Base-by-base conservation (phyloP, 306 rosid species). In the Cyamopsis tetragonoloba region DNA sequence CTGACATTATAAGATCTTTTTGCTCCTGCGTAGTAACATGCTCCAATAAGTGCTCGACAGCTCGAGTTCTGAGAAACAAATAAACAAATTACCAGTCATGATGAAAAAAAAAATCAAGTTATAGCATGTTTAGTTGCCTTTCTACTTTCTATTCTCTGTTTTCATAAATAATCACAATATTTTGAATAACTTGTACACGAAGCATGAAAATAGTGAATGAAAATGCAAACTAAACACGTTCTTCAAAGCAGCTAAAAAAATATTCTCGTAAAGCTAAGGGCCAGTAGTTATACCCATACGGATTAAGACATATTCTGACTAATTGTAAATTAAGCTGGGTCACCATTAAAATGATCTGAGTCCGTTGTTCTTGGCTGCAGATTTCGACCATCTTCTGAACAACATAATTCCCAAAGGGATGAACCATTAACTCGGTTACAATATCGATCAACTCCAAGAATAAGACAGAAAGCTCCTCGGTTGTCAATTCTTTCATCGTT, bases 381-480 rank as follows among this genome's bases (percentile, higher is more conserved):
- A 81, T 65, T 46, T 73, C 86, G 4, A 85, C 59, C 65, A 87
- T 78, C 60, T 73, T 85, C 72, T 83, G 88, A 58, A 83, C 47
- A n/a, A 87, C 89, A 28, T 81, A 71, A 26, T 76, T 85, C 10
- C 91, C 96, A 34, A 38, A 73, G 1, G 81, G 80, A 38, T 87
- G 77, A 11, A 75, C 2, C 84, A 83, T 80, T 62, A 89, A 65
- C 30, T 68, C 70, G 14, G 23, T 12, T 6, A 83, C 66, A 31
- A 81, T 43, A 11, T 61, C 60, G 0, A 83, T 61, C 59, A 87
- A 53, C 80, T 83, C 89, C 0, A 2, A 2, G 54, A 81, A 79
- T 2, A 85, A 50, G 4, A 35, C 5, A 11, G 62, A 66, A 17
- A 78, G 30, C 12, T 68, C 71, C 23, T 72, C 68, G 0, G 26